phyloP scores from a whole-genome alignment of 2,329 filamentous ascomycete species.

The Cryphonectria radicalis region DNA sequence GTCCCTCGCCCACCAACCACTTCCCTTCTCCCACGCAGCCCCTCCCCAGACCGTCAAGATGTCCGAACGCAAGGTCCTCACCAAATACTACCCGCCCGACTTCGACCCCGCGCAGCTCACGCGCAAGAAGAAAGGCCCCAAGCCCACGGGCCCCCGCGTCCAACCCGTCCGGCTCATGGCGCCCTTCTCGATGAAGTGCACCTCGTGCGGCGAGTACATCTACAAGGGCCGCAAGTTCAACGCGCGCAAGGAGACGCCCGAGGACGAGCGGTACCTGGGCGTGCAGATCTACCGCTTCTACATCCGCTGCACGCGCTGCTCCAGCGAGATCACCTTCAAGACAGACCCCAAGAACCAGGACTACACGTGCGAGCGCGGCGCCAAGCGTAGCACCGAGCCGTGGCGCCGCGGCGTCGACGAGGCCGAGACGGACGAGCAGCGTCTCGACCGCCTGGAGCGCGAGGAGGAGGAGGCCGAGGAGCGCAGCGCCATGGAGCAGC shows the following conservation, averaged over 20 bases:
- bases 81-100: constrained; percentile 71
- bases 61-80: constrained; percentile 85
- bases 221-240: constrained; percentile 95
- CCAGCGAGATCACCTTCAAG: constrained; percentile 85
- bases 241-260: constrained; percentile 86
- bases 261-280: constrained; percentile 83
- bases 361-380: constrained; percentile 73
- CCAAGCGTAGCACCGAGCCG: constrained; percentile 90
- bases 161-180: constrained; percentile 92
- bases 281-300: constrained; percentile 91
- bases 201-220: constrained; percentile 72
- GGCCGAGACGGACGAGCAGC: constrained; percentile 81
- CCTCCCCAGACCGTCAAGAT: constrained; percentile 47
- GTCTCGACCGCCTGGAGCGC: constrained; percentile 79
- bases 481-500: constrained; percentile 89
- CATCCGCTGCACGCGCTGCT: constrained; percentile 86
- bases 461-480: constrained; percentile 70
- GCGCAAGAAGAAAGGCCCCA: constrained; percentile 66
- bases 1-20: background rate
- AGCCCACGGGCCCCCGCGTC: constrained; percentile 75
- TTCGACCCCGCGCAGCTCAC: constrained; percentile 87
- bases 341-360: constrained; percentile 96
- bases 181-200: constrained; percentile 80
- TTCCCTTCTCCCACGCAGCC: background rate
- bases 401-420: constrained; percentile 74